A percentile compares a stretch with the other conserved stretches of the same genome.
Evolutionary conservation across 202 grass and related monocot species (phyloP).

Genomic region (Bolboschoenoplectus hybrid): DNA sequence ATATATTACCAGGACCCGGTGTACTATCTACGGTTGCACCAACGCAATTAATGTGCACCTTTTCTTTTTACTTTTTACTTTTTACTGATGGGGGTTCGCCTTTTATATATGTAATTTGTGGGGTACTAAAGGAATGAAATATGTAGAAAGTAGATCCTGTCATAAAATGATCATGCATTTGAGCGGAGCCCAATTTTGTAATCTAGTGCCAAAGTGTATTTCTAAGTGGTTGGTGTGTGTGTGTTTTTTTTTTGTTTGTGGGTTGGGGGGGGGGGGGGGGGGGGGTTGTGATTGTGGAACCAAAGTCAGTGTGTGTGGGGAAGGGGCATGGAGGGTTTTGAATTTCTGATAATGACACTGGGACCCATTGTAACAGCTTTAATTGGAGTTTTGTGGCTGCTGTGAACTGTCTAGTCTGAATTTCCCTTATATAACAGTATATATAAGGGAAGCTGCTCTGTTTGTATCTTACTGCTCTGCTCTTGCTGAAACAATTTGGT

Average conservation of each 20-base stretch:
- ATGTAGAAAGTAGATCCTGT: background rate
- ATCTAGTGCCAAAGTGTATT: background rate
- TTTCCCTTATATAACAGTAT: background rate
- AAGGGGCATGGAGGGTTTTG: background rate
- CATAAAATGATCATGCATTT: conserved; percentile 17
- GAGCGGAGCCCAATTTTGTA: conserved; percentile 23
- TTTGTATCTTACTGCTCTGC: conserved; percentile 19
- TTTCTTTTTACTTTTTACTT: background rate
- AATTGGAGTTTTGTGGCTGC: conserved; percentile 26
- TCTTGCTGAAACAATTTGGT: conserved; percentile 14
- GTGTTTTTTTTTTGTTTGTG: too few species aligned
- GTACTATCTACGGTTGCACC: conserved; percentile 3
- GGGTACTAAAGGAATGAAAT: background rate
- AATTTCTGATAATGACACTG: conserved; percentile 6
- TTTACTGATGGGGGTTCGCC: background rate
- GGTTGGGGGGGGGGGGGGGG: too few species aligned
- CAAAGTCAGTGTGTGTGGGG: conserved; percentile 6
- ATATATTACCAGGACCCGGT: background rate
- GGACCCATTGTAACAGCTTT: conserved; percentile 12
- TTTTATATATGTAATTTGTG: background rate
- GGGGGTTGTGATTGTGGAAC: conserved; percentile 2
- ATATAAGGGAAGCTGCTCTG: background rate
- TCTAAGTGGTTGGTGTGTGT: background rate
- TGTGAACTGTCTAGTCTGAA: background rate
- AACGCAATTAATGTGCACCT: background rate